Evolutionary conservation across 2,329 filamentous ascomycete species (phyloP).

Genomic region (Diaporthe sp.): DNA sequence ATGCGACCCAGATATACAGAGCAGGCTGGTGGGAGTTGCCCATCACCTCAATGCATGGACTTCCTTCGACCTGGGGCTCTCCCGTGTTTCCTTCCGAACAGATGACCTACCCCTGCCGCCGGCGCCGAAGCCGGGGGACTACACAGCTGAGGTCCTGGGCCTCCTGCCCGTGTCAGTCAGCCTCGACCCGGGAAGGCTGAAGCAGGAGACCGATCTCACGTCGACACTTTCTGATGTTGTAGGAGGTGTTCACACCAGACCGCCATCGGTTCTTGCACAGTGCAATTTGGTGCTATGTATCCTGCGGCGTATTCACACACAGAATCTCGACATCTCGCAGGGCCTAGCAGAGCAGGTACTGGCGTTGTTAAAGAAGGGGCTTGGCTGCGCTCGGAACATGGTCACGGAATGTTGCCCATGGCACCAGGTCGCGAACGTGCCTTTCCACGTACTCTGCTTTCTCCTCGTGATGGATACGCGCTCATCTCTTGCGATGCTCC

Average conservation of each 20-base stretch:
- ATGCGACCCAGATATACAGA: conserved; percentile 50
- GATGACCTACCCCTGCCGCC: conserved; percentile 51
- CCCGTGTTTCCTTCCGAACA: conserved; percentile 59
- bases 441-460: conserved; percentile 67
- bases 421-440: conserved; percentile 70
- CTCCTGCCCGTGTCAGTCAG: conserved; percentile 63
- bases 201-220: conserved; percentile 54
- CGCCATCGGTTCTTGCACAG: conserved; percentile 59
- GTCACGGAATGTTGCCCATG: conserved; percentile 58
- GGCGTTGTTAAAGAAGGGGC: conserved; percentile 53
- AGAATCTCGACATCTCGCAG: conserved; percentile 56
- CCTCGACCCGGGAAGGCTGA: conserved; percentile 61
- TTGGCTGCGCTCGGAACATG: conserved; percentile 59
- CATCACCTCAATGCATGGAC: conserved; percentile 69
- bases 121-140: conserved; percentile 49
- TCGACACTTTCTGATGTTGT: conserved; percentile 53
- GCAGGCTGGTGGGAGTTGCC: conserved; percentile 59
- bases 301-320: conserved; percentile 62
- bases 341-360: conserved; percentile 58
- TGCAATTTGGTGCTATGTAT: conserved; percentile 66
- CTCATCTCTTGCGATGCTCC: conserved; percentile 57
- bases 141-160: conserved; percentile 59
- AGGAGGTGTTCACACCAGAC: conserved; percentile 49
- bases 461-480: conserved; percentile 65
- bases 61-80: conserved; percentile 67